Percentiles rank a stretch among this genome's conserved stretches.
phyloP scores from a whole-genome alignment of 78 protist species.

The Corallochytrium limacisporum region DNA sequence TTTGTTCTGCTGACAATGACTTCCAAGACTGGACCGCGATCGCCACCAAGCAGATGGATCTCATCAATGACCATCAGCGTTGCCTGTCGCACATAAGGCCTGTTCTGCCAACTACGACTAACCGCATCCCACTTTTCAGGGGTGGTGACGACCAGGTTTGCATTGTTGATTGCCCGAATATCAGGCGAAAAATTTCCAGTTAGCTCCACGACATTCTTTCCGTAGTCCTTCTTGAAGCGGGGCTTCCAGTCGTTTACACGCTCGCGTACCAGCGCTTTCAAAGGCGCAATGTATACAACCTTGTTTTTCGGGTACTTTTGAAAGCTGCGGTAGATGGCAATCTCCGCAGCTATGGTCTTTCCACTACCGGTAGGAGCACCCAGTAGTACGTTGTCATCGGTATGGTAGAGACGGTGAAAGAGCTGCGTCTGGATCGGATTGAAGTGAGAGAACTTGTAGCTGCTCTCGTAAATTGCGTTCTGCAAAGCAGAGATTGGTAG shows the following conservation, averaged over 20 bases:
- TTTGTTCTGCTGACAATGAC: slow-evolving; percentile 73
- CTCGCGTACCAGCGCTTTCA: slow-evolving; percentile 98
- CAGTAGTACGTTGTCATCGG: slow-evolving; percentile 83
- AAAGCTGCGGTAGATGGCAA: slow-evolving; percentile 75
- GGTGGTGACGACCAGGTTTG: slow-evolving; percentile 89
- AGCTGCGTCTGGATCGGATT: slow-evolving; percentile 97
- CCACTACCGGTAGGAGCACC: slow-evolving; percentile 94
- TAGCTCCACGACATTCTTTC: slow-evolving; percentile 78
- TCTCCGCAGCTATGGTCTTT: slow-evolving; percentile 95
- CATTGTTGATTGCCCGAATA: slow-evolving; percentile 52
- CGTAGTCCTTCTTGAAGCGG: slow-evolving; percentile 40
- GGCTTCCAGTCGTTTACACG: slow-evolving; percentile 88
- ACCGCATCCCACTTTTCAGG: slow-evolving; percentile 99
- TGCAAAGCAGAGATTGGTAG: slow-evolving; percentile 63
- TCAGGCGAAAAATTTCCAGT: slow-evolving; percentile 96
- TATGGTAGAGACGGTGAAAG: slow-evolving; percentile 81
- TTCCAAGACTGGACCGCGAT: slow-evolving; percentile 92
- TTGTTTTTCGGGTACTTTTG: slow-evolving; percentile 17
- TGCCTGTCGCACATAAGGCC: slow-evolving; percentile 53
- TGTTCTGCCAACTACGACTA: slow-evolving; percentile 77
- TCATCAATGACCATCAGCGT: slow-evolving; percentile 21
- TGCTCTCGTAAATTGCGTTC: slow-evolving; percentile 24
- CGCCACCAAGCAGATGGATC: slow-evolving; percentile 89
- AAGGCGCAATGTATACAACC: slow-evolving; percentile 97
- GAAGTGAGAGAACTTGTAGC: slow-evolving; percentile 71